These are phyloP conservation scores for Diaporthe australafricana DNA, from an alignment of 2,329 filamentous ascomycete species.

Conservation along the genomic window DNA sequence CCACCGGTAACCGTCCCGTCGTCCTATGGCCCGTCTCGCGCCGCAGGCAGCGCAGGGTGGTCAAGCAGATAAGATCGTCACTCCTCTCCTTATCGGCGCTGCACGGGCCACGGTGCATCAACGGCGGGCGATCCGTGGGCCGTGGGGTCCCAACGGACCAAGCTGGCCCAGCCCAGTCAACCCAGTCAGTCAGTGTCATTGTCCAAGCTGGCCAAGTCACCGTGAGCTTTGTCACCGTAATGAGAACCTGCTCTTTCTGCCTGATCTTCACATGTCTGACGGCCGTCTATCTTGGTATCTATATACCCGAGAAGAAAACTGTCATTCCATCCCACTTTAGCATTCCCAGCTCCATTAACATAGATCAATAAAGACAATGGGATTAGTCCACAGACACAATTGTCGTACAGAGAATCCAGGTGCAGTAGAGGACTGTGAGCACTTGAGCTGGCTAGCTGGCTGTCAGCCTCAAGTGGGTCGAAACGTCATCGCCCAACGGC, in stretches of 20 bases:
- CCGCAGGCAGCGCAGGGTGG: background rate
- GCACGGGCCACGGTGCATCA: slow-evolving; percentile 11
- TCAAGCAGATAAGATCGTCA: slow-evolving; percentile 17
- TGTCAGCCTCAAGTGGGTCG: slow-evolving; percentile 22
- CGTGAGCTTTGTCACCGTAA: background rate
- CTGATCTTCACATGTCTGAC: slow-evolving; percentile 10
- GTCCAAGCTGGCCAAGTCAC: slow-evolving; percentile 3
- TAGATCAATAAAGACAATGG: background rate
- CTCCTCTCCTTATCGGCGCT: background rate
- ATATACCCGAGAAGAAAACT: background rate
- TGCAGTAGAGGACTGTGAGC: background rate
- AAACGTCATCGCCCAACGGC: slow-evolving; percentile 15
- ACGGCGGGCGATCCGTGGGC: background rate
- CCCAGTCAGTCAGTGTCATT: background rate
- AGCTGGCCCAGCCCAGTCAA: background rate
- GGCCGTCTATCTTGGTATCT: background rate
- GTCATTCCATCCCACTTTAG: background rate
- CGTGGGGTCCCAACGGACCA: background rate
- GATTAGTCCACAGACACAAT: too few species aligned
- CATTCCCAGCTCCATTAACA: too few species aligned
- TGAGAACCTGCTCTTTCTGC: background rate
- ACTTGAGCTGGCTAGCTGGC: background rate
- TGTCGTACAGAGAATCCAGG: background rate
- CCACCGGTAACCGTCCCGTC: slow-evolving; percentile 22
- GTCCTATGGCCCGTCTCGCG: slow-evolving; percentile 1